Evolutionary conservation across 148 eudicot species (phyloP).

Genomic region (Nepenthes mirabilis): DNA sequence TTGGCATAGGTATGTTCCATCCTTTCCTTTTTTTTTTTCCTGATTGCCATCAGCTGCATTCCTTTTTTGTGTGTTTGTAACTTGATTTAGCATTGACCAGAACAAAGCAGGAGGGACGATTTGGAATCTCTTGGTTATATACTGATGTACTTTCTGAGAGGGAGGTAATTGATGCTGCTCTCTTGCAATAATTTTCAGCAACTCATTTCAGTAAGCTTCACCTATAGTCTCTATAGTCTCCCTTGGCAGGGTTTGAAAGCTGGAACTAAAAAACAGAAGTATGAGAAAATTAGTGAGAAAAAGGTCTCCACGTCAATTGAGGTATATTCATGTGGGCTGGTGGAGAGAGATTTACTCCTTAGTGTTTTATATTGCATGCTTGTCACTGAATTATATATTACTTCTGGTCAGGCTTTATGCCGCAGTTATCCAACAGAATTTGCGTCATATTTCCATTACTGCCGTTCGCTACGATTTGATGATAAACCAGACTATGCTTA

Average conservation of each 20-base stretch:
- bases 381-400: not conserved
- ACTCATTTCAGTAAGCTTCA: not conserved
- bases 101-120: conserved; percentile 91
- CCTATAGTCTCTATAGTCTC: conserved; percentile 34
- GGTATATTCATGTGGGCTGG: conserved; percentile 20
- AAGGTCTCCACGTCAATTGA: conserved; percentile 88
- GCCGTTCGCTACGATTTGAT: conserved; percentile 79
- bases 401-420: conserved; percentile 43
- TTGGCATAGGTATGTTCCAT: conserved; percentile 58
- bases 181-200: not conserved
- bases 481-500: conserved; percentile 86
- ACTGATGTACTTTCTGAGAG: conserved; percentile 73
- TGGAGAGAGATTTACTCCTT: not conserved
- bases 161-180: conserved; percentile 38
- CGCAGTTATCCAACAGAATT: conserved; percentile 80
- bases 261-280: conserved; percentile 81
- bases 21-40: not conserved
- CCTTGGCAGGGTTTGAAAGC: conserved; percentile 97
- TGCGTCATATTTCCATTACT: conserved; percentile 85
- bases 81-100: conserved; percentile 23
- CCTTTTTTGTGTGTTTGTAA: not conserved
- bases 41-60: not conserved
- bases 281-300: conserved; percentile 77
- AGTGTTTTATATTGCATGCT: not conserved
- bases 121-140: conserved; percentile 90